Evolutionary conservation across 345 rosid genomes (phyloP).

Genomic region (Sonneratia caseolaris): DNA sequence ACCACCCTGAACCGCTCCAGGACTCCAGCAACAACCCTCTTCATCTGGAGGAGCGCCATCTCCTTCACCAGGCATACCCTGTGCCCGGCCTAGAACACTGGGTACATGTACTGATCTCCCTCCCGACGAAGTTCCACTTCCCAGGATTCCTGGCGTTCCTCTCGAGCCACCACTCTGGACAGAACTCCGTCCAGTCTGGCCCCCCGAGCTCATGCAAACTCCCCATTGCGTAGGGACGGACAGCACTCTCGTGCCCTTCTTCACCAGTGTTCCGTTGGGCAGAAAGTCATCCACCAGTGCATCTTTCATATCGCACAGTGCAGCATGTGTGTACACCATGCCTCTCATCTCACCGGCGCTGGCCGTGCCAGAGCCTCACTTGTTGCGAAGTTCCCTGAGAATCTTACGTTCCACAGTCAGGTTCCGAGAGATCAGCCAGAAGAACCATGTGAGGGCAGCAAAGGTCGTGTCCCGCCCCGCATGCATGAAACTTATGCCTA

Average conservation of each 20-base stretch:
- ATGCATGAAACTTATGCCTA: slow-evolving; percentile 47
- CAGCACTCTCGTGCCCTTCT: slow-evolving; percentile 23
- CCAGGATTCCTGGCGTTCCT: slow-evolving; percentile 19
- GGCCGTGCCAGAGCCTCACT: slow-evolving; percentile 1
- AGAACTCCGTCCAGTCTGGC: slow-evolving; percentile 30
- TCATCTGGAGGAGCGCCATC: slow-evolving; percentile 40
- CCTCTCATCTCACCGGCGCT: slow-evolving; percentile 28
- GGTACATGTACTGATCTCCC: slow-evolving; percentile 31
- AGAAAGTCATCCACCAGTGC: slow-evolving; percentile 26
- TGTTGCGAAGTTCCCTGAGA: slow-evolving; percentile 27
- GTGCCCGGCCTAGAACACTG: slow-evolving; percentile 37
- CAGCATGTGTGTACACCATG: slow-evolving; percentile 47
- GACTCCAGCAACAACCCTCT: slow-evolving; percentile 29
- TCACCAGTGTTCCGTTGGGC: slow-evolving; percentile 39
- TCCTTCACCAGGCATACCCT: slow-evolving; percentile 42
- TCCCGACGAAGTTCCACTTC: slow-evolving; percentile 26
- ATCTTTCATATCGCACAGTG: slow-evolving; percentile 29
- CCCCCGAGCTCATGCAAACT: slow-evolving; percentile 39
- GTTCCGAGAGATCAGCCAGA: slow-evolving; percentile 37
- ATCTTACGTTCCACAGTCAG: slow-evolving; percentile 28
- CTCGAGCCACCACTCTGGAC: slow-evolving; percentile 35
- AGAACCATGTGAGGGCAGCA: slow-evolving; percentile 64
- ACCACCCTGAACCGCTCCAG: slow-evolving; percentile 36
- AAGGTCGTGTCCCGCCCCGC: slow-evolving; percentile 66
- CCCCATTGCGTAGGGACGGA: slow-evolving; percentile 45